phyloP scores from a whole-genome alignment of 805 yeast genomes.

The Candida ortonii region DNA sequence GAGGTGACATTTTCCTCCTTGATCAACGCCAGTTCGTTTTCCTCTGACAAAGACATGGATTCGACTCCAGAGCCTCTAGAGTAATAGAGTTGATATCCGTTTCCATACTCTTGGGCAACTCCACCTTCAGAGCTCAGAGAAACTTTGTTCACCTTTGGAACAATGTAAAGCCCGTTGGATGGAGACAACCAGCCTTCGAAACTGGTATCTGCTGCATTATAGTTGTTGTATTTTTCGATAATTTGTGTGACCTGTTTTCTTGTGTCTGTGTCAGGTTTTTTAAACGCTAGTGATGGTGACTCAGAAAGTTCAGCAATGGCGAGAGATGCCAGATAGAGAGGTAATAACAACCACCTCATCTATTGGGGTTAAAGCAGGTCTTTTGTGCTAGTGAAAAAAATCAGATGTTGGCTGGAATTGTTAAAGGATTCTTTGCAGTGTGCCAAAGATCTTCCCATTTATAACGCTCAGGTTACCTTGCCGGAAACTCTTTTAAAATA shows the following conservation, averaged over 20 bases:
- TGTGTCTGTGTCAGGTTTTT: conserved; percentile 9
- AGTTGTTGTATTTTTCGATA: conserved; percentile 22
- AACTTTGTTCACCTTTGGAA: conserved; percentile 18
- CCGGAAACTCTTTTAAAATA: too few relatives aligned
- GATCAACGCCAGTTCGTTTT: conserved; percentile 15
- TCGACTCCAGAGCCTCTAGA: conserved; percentile 4
- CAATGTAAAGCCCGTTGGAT: conserved; percentile 21
- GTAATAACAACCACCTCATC: conserved; percentile 17
- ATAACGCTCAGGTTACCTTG: too few relatives aligned
- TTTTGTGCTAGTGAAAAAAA: too few relatives aligned
- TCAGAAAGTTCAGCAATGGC: conserved; percentile 6
- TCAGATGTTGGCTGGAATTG: not conserved
- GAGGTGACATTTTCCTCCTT: conserved; percentile 28
- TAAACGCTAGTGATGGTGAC: conserved; percentile 9
- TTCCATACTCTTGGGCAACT: conserved; percentile 7
- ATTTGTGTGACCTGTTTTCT: conserved; percentile 15
- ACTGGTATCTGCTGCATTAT: conserved; percentile 11
- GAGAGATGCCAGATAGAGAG: conserved; percentile 8
- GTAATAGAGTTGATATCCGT: conserved; percentile 17
- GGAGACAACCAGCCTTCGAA: conserved; percentile 31
- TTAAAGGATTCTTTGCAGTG: too few relatives aligned
- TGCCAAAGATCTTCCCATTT: too few relatives aligned
- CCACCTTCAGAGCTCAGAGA: conserved; percentile 2
- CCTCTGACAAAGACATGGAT: conserved; percentile 5
- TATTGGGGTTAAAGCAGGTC: too few relatives aligned